Conservation (phyloP, 768 basidiomycete species). For the Calocera viscosa region DNA sequence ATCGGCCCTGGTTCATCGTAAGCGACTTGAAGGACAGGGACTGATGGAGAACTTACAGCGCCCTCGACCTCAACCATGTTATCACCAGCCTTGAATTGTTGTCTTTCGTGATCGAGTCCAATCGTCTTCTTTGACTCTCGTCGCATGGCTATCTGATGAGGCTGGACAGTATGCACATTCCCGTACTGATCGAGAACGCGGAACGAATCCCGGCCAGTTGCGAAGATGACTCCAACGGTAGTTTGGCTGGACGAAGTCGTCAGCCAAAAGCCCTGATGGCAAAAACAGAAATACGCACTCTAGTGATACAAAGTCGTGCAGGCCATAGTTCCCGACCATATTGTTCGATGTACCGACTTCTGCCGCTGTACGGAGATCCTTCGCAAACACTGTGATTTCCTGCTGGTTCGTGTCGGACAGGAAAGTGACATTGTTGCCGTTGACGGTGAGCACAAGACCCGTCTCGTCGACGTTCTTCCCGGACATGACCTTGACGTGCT, state of each 20-base stretch:
- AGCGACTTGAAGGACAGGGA: background rate
- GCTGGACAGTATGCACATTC: constrained; percentile 74
- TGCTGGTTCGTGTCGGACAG: constrained; percentile 95
- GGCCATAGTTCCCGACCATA: constrained; percentile 81
- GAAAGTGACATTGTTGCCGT: constrained; percentile 87
- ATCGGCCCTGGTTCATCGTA: constrained; percentile 44
- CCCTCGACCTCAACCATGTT: constrained; percentile 86
- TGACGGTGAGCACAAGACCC: constrained; percentile 84
- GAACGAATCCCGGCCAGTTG: constrained; percentile 91
- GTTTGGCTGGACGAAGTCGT: constrained; percentile 46
- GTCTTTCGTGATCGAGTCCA: constrained; percentile 79
- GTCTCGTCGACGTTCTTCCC: constrained; percentile 92
- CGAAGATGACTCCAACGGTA: constrained; percentile 94
- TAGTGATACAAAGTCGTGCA: constrained; percentile 92
- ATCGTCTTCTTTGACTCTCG: constrained; percentile 69
- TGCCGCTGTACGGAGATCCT: constrained; percentile 92
- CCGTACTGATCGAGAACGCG: constrained; percentile 92
- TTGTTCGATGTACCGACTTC: constrained; percentile 91
- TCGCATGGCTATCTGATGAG: constrained; percentile 89
- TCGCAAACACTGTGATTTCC: constrained; percentile 94
- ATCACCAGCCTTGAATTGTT: constrained; percentile 76
- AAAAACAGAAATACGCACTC: constrained; percentile 48
- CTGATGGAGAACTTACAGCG: constrained; percentile 43
- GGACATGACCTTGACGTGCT: constrained; percentile 96
- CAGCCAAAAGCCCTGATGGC: background rate